Percentiles rank a stretch among this genome's conserved stretches.
phyloP scores from a whole-genome alignment of 495 filamentous ascomycete genomes.

The Aspergillus nanangensis region DNA sequence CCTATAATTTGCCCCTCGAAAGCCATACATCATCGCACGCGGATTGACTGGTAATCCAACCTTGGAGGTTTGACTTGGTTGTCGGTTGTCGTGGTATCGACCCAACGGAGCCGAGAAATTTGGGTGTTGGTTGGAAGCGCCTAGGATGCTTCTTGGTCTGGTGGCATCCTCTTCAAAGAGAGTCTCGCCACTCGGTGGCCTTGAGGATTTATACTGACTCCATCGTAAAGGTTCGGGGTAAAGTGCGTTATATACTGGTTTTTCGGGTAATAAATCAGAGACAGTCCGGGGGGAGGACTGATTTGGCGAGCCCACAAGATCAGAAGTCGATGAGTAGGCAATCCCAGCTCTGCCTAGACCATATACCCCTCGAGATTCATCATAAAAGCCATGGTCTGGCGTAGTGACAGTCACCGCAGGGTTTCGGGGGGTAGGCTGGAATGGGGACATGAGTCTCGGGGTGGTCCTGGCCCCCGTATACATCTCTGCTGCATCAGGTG shows the following conservation, averaged over 20 bases:
- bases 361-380: neutral
- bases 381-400: slow-evolving; percentile 5
- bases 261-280: slow-evolving; percentile 27
- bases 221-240: slow-evolving; percentile 36
- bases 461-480: slow-evolving; percentile 17
- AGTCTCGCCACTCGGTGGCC: slow-evolving; percentile 30
- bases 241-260: slow-evolving; percentile 18
- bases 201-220: slow-evolving; percentile 22
- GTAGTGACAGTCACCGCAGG: slow-evolving; percentile 18
- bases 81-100: slow-evolving; percentile 6
- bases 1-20: slow-evolving; percentile 13
- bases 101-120: slow-evolving; percentile 1
- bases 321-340: slow-evolving; percentile 27
- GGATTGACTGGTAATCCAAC: slow-evolving; percentile 37
- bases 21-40: slow-evolving; percentile 29
- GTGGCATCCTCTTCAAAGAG: slow-evolving; percentile 36
- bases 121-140: slow-evolving; percentile 5
- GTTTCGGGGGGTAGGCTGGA: slow-evolving; percentile 8
- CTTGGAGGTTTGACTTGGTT: slow-evolving; percentile 9
- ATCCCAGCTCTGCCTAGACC: slow-evolving; percentile 21
- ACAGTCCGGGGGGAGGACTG: slow-evolving; percentile 31
- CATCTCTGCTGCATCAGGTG: slow-evolving; percentile 3
- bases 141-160: slow-evolving; percentile 11
- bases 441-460: slow-evolving; percentile 17
- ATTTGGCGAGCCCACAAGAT: slow-evolving; percentile 24